phyloP scores from a whole-genome alignment of 1,284 basidiomycete species.

The Phlebopus sp. region DNA sequence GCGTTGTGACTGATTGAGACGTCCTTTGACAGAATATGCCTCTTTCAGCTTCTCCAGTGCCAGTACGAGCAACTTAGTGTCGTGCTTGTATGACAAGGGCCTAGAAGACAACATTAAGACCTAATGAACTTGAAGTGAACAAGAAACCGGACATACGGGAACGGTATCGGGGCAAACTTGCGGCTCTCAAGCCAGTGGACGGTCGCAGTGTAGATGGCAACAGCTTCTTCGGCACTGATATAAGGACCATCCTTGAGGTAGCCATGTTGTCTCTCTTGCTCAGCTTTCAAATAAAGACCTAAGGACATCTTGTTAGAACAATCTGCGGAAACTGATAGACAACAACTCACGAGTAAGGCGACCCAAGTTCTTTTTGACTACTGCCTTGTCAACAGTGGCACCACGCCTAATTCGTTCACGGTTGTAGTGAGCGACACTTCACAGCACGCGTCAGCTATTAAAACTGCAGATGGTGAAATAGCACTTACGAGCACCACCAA shows the following conservation, averaged over 20 bases:
- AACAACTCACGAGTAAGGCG: conserved; percentile 71
- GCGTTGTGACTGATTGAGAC: conserved; percentile 93
- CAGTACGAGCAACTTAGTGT: conserved; percentile 92
- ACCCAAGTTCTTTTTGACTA: conserved; percentile 94
- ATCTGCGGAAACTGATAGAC: background rate
- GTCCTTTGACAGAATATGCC: conserved; percentile 96
- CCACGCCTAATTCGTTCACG: conserved; percentile 94
- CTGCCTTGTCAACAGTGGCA: conserved; percentile 99
- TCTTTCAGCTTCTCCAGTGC: conserved; percentile 97
- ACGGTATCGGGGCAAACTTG: conserved; percentile 96
- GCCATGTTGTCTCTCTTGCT: conserved; percentile 95
- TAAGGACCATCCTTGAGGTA: conserved; percentile 98
- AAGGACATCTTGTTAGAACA: conserved; percentile 11
- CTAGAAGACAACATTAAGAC: conserved; percentile 34
- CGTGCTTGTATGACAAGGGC: conserved; percentile 95
- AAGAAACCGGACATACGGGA: conserved; percentile 61
- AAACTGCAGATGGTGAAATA: conserved; percentile 1
- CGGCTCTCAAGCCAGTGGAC: conserved; percentile 97
- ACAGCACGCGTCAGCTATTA: background rate
- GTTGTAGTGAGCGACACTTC: conserved; percentile 86
- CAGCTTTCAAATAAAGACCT: conserved; percentile 93
- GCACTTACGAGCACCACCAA: conserved; percentile 93
- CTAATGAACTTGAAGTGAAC: background rate
- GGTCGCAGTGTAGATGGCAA: conserved; percentile 95
- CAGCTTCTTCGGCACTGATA: conserved; percentile 95